A percentile compares a stretch with the other conserved stretches of the same genome.
Conservation (phyloP, 106 monocot species). For the Ottelia alismoides region DNA sequence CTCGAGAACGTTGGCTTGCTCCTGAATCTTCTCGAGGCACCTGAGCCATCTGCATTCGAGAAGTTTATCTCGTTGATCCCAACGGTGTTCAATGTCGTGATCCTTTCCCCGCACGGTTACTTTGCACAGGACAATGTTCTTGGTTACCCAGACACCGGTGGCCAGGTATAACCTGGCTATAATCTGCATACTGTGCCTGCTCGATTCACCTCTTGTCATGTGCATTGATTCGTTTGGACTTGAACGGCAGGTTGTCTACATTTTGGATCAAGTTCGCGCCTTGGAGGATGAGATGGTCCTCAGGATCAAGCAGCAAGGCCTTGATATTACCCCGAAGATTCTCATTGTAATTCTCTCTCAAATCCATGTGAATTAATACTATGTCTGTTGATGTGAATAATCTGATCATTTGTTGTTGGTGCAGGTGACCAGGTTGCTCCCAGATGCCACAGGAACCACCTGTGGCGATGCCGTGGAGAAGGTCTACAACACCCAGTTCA, state of each 20-base stretch:
- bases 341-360: conserved; percentile 67
- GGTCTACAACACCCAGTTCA: conserved; percentile 50
- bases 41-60: conserved; percentile 67
- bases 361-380: too few species aligned
- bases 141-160: conserved; percentile 86
- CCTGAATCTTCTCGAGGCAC: conserved; percentile 76
- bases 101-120: conserved; percentile 85
- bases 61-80: conserved; percentile 64
- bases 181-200: too few species aligned
- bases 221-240: too few species aligned
- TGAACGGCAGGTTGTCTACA: conserved; percentile 72
- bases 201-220: too few species aligned
- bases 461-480: conserved; percentile 55
- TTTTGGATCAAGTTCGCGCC: conserved; percentile 97
- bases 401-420: conserved; percentile 3
- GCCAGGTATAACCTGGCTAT: conserved; percentile 38
- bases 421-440: conserved; percentile 77
- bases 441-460: conserved; percentile 75
- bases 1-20: conserved; percentile 48
- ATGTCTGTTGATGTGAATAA: too few species aligned
- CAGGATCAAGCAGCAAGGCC: conserved; percentile 82
- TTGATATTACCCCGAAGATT: conserved; percentile 66
- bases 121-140: conserved; percentile 85
- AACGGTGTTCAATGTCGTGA: conserved; percentile 81
- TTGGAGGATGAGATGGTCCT: conserved; percentile 82